These are phyloP conservation scores for Niebla homalea DNA, from an alignment of 495 filamentous ascomycete species.

Conservation along the genomic window DNA sequence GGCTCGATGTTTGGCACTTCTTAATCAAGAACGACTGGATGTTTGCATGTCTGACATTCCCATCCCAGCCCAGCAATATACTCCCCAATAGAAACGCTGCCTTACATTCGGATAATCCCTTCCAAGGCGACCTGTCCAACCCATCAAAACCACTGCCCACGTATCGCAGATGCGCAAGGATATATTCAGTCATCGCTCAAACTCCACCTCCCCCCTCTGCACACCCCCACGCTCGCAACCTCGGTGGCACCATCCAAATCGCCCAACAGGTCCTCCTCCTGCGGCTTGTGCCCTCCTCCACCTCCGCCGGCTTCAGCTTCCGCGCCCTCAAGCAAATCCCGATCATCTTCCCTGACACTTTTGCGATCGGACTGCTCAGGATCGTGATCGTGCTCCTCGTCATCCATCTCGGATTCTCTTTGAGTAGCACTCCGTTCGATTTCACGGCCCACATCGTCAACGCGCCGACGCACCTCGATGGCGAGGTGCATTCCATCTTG, in stretches of 20 bases:
- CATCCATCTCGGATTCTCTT: constrained; percentile 52
- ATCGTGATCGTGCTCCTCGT: constrained; percentile 58
- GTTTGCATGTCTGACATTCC: no score
- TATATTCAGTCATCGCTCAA: constrained; percentile 16
- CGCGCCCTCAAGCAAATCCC: constrained; percentile 66
- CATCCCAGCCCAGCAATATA: no score
- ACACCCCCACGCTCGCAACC: constrained; percentile 3
- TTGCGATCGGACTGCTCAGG: constrained; percentile 42
- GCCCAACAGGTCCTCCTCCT: constrained; percentile 9
- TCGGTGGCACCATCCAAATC: constrained; percentile 3
- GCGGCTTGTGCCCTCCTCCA: constrained; percentile 1
- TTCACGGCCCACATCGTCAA: constrained; percentile 86
- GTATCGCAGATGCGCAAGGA: not conserved
- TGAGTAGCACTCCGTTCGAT: constrained; percentile 62
- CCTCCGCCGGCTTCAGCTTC: constrained; percentile 50
- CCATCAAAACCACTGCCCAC: not conserved
- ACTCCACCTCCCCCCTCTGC: constrained; percentile 19
- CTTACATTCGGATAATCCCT: not conserved
- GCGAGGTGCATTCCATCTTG: constrained; percentile 93
- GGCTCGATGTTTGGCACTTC: no score
- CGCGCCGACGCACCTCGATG: constrained; percentile 71
- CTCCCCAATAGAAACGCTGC: not conserved
- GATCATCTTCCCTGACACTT: constrained; percentile 56
- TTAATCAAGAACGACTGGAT: no score
- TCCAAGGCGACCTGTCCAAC: not conserved